Evolutionary conservation across 192 early-diverging fungal species (phyloP).

Genomic region (Martensiomyces pterosporus): DNA sequence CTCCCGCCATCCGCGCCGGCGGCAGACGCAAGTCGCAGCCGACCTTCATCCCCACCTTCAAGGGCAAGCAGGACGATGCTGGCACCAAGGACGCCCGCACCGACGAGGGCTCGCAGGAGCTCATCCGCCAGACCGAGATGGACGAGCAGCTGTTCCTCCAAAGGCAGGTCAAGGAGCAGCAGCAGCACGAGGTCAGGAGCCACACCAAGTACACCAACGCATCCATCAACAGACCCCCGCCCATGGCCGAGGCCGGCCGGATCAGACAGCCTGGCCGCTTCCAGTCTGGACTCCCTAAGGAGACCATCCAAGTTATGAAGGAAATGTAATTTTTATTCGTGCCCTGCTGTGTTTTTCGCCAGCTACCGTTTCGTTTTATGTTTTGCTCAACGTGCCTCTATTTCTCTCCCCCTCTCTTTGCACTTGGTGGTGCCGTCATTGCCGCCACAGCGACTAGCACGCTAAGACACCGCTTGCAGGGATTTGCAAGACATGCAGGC

Average conservation of each 20-base stretch:
- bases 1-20: slow-evolving; percentile 19
- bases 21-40: slow-evolving; percentile 37
- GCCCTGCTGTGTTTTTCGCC: too few species aligned
- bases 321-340: background rate
- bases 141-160: slow-evolving; percentile 19
- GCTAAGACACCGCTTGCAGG: too few species aligned
- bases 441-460: too few species aligned
- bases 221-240: slow-evolving; percentile 12
- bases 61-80: background rate
- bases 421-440: too few species aligned
- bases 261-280: slow-evolving; percentile 37
- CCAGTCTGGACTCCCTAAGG: slow-evolving; percentile 27
- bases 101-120: slow-evolving; percentile 19
- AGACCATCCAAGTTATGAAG: slow-evolving; percentile 23
- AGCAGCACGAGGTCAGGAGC: slow-evolving; percentile 11
- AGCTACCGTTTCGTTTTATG: too few species aligned
- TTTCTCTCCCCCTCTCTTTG: too few species aligned
- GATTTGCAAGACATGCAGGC: too few species aligned
- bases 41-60: slow-evolving; percentile 4
- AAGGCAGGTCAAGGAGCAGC: slow-evolving; percentile 19
- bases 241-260: slow-evolving; percentile 13
- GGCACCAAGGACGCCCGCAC: slow-evolving; percentile 13
- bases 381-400: too few species aligned
- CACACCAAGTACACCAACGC: slow-evolving; percentile 15
- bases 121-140: slow-evolving; percentile 23